Base-by-base conservation (phyloP, 1,284 basidiomycete genomes). In the Ganoderma lingzhi region DNA sequence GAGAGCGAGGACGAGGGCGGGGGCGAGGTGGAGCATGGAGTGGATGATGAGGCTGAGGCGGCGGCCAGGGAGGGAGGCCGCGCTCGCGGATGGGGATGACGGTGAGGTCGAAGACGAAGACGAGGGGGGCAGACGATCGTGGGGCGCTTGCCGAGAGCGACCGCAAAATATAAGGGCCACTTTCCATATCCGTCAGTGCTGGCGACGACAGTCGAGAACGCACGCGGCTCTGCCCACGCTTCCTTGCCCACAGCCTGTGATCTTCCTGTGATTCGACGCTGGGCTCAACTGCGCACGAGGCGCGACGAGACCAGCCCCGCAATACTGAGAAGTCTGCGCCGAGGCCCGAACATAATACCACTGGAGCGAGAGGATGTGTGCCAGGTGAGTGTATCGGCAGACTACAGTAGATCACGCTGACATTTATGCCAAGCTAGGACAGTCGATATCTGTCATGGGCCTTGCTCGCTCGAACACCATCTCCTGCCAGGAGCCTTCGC, bases 11-110 rank as follows among this genome's bases (percentile, higher is more conserved):
- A 75, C 63, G 68, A 75, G 15, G 65, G 71, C 63, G 68, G 75
- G 15, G 65, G 71, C 58, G 66, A 73, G 44, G 64, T 64, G 67
- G 68, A 73, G 63, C 76, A 76, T 76, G 71, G 70, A 73, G 68
- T 69, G 59, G 41, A 45, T 35, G 64, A 62, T 28, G 64, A 63
- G 30, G 45, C 35, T 37, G 59, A 17, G 14, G 59, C 59, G 48
- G 14, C 59, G 39, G 37, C 37, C 59, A 28, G 23, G 23, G 59
- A 39, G 39, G 39, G 41, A 41, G 39, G 59, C 48, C 48, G 48
- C 48, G 48, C 48, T 53, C 10, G 6, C 56, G 19, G 58, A 41
- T 37, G 37, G 15, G 10, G 39, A 30, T 37, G 59, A 61, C 6
- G 59, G 8, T 44, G 59, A 28, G 19, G 59, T 15, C 14, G 59